Evolutionary conservation across 192 early-diverging fungal species (phyloP).

Genomic region (Gonapodya prolifera): DNA sequence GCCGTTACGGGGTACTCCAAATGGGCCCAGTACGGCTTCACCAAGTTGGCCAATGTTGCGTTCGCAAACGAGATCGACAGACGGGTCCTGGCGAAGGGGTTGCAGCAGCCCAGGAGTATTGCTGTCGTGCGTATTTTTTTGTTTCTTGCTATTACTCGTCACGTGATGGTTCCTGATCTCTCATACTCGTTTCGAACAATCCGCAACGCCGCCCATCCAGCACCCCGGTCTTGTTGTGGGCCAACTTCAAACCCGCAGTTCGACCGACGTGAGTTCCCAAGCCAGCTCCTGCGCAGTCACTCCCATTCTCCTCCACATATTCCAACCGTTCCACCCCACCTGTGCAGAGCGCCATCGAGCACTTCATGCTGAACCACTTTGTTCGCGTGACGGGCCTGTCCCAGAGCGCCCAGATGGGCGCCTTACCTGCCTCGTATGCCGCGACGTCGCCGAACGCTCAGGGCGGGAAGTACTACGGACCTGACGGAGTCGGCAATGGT

Average conservation of each 20-base stretch:
- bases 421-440: conserved; percentile 1
- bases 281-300: not conserved
- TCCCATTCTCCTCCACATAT: too few relatives aligned
- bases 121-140: too few relatives aligned
- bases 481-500: not conserved
- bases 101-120: not conserved
- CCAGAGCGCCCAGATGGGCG: not conserved
- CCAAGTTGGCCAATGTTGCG: not conserved
- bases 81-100: not conserved
- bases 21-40: not conserved
- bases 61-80: conserved; percentile 1
- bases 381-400: not conserved
- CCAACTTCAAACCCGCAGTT: not conserved
- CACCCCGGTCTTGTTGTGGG: conserved; percentile 3
- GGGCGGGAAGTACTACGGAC: conserved; percentile 2
- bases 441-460: conserved; percentile 1
- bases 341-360: not conserved
- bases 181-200: too few relatives aligned
- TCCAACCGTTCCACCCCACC: too few relatives aligned
- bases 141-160: too few relatives aligned
- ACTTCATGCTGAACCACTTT: not conserved
- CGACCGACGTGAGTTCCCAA: not conserved
- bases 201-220: too few relatives aligned
- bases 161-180: too few relatives aligned
- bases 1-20: not conserved